Conservation (phyloP, 495 filamentous ascomycete species). For the Margaritispora aquatica region DNA sequence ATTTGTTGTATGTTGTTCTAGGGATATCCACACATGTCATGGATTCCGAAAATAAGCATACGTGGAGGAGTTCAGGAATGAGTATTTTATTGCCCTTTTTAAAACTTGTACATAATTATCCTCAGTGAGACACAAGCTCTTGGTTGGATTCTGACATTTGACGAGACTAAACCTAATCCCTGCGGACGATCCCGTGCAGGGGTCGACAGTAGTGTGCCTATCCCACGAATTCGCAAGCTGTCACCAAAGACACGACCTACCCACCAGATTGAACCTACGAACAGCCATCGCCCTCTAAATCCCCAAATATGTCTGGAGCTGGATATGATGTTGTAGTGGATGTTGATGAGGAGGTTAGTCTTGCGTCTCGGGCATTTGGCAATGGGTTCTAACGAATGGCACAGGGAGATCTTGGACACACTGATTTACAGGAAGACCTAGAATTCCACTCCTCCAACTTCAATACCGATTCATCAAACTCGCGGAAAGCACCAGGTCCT, state of each 20-base stretch:
- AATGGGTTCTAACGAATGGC: slow-evolving; percentile 12
- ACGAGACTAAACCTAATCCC: background rate
- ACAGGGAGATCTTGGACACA: slow-evolving; percentile 95
- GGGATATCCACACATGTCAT: too few relatives aligned
- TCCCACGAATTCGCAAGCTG: slow-evolving; percentile 6
- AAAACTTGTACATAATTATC: too few relatives aligned
- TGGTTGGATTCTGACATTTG: background rate
- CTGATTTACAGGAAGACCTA: slow-evolving; percentile 95
- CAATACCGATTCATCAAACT: slow-evolving; percentile 45
- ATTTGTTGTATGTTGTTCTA: too few relatives aligned
- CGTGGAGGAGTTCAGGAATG: too few relatives aligned
- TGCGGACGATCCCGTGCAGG: background rate
- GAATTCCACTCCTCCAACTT: slow-evolving; percentile 90
- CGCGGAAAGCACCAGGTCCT: slow-evolving; percentile 38
- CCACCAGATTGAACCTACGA: too few relatives aligned
- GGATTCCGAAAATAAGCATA: too few relatives aligned
- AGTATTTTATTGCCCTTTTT: too few relatives aligned
- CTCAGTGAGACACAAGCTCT: background rate
- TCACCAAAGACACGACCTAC: background rate
- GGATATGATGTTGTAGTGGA: slow-evolving; percentile 95
- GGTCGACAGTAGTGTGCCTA: background rate
- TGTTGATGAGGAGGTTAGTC: slow-evolving; percentile 76
- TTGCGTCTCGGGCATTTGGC: background rate
- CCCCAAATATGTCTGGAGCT: slow-evolving; percentile 23
- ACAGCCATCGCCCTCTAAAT: background rate